phyloP scores from a whole-genome alignment of 495 filamentous ascomycete species.

The Penicillium manginii region DNA sequence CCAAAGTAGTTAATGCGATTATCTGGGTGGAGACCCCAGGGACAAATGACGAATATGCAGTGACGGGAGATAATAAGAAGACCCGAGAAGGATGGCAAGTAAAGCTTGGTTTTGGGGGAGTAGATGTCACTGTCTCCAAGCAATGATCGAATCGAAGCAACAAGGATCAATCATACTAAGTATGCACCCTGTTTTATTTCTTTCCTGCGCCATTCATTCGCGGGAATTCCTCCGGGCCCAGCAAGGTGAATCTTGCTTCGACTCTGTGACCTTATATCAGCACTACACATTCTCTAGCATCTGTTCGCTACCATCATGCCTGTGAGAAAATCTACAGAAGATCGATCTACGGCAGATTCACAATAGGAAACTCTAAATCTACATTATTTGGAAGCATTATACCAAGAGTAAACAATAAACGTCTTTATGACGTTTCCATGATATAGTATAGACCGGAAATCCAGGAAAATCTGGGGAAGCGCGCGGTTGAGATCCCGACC shows the following conservation, averaged over 20 bases:
- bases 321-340: background rate
- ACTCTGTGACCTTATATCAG: background rate
- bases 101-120: conserved; percentile 10
- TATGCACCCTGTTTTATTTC: background rate
- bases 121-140: conserved; percentile 13
- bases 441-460: background rate
- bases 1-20: background rate
- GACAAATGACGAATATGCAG: conserved; percentile 8
- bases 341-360: background rate
- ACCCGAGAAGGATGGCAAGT: conserved; percentile 16
- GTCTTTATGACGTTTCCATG: background rate
- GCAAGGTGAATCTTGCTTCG: background rate
- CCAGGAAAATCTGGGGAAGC: conserved; percentile 7
- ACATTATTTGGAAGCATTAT: background rate
- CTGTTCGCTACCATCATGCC: background rate
- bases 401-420: background rate
- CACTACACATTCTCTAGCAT: background rate
- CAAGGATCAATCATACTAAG: background rate
- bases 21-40: conserved; percentile 19
- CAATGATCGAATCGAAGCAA: background rate
- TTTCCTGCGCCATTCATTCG: background rate
- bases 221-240: background rate
- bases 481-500: conserved; percentile 24
- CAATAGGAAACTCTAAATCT: background rate
- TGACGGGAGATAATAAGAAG: background rate